Base-by-base conservation (phyloP, 2,329 filamentous ascomycete genomes). In the Leptographium galeiforme region DNA sequence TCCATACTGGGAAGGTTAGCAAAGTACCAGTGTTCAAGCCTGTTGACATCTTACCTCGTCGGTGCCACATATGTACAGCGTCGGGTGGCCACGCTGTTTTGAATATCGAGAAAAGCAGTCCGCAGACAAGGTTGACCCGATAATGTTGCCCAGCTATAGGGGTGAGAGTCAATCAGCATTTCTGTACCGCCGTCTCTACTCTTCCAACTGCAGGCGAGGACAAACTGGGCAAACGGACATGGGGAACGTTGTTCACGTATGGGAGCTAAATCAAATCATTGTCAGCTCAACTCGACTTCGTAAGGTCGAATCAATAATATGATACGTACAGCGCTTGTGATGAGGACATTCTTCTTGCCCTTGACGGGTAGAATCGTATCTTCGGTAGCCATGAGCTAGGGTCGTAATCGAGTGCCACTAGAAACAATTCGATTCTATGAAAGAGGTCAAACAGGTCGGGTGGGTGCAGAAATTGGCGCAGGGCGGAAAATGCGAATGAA, bases 21-120 rank as follows among this genome's bases (percentile, higher is more conserved):
- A 44, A 95, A 36, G 10, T 6, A 12, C n/a, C 14, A 25, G 25
- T 25, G 25, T 25, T 3, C 25, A 25, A 25, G 25, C 25, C 5
- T 25, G 25, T 25, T 5, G 25, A 25, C 25, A 44, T n/a, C 53
- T 41, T n/a, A 58, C 56, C 48, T 62, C 60, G 57, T 62, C 61
- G 12, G 61, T 62, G 34, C 89, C 89, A 69, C 90, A 95, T 60
- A 95, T 77, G 68, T 83, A 95, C 51, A 95, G 78, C 1, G 89
- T 94, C 59, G 82, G 86, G 63, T 84, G 78, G 55, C 84, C 86
- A 62, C 88, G 81, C 52, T 85, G 82, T 68, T 88, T 89, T 71
- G 84, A 86, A 71, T 85, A 95, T 60, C 82, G 82, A 43, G 85
- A 76, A 66, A 85, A 96, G 58, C 93, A 87, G 66, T 96, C 90